phyloP scores from a whole-genome alignment of 2,329 filamentous ascomycete genomes.

The Fusarium sp. region DNA sequence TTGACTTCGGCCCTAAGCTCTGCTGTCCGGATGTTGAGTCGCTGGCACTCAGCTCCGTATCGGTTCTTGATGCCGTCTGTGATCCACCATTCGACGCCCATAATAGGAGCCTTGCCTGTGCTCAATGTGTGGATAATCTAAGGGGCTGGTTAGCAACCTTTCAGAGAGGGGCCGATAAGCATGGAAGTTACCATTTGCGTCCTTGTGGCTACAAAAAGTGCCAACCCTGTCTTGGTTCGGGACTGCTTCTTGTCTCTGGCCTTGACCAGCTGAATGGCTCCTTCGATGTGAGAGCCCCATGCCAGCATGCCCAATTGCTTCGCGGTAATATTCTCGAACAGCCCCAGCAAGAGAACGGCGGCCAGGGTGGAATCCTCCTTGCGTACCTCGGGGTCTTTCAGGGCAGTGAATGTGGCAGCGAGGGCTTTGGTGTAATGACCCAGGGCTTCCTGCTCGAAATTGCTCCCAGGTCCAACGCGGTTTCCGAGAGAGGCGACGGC shows the following conservation, averaged over 20 bases:
- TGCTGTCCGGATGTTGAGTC: conserved; percentile 65
- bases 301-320: conserved; percentile 66
- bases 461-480: conserved; percentile 52
- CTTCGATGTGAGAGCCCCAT: conserved; percentile 74
- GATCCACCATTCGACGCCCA: conserved; percentile 72
- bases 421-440: conserved; percentile 68
- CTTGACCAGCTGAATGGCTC: conserved; percentile 71
- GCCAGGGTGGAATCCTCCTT: conserved; percentile 70
- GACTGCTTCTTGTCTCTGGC: conserved; percentile 68
- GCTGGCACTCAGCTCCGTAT: conserved; percentile 61
- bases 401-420: conserved; percentile 63
- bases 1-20: conserved; percentile 69
- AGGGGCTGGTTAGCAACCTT: conserved; percentile 8
- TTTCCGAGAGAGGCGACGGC: conserved; percentile 69
- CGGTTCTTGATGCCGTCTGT: conserved; percentile 63
- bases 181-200: conserved; percentile 66
- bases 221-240: conserved; percentile 63
- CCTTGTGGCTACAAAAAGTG: conserved; percentile 70
- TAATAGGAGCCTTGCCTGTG: conserved; percentile 63
- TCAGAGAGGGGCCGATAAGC: neutral
- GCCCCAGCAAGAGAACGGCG: conserved; percentile 68
- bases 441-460: conserved; percentile 57
- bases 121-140: conserved; percentile 70
- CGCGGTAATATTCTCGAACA: conserved; percentile 72
- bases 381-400: conserved; percentile 62